Evolutionary conservation across 257 asterid genomes (phyloP).

Genomic region (Schizonepeta tenuifolia): DNA sequence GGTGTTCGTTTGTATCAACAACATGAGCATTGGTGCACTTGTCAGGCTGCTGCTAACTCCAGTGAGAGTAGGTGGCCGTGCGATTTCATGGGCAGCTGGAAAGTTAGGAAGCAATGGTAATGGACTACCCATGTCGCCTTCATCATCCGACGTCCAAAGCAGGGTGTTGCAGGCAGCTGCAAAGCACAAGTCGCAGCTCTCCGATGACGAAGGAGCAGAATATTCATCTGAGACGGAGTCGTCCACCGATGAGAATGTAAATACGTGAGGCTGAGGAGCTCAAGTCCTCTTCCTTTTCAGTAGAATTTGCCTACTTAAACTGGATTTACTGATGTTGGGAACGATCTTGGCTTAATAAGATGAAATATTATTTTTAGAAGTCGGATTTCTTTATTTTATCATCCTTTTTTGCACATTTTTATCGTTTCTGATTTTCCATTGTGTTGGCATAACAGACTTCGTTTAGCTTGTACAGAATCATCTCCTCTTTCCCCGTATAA

Average conservation of each 20-base stretch:
- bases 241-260: neutral
- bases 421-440: neutral
- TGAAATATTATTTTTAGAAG: neutral
- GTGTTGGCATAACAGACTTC: no score
- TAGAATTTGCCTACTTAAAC: neutral
- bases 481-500: no score
- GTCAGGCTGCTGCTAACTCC: slow-evolving; percentile 68
- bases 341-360: neutral
- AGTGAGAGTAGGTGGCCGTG: slow-evolving; percentile 66
- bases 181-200: slow-evolving; percentile 79
- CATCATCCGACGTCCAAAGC: slow-evolving; percentile 78
- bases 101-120: slow-evolving; percentile 63
- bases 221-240: slow-evolving; percentile 23
- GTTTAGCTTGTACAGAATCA: no score
- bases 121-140: slow-evolving; percentile 85
- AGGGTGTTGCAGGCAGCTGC: slow-evolving; percentile 98
- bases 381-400: neutral
- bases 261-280: neutral
- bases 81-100: slow-evolving; percentile 78
- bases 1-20: neutral
- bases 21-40: neutral
- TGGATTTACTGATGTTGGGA: neutral
- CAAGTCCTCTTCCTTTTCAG: neutral
- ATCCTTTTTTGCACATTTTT: neutral
- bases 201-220: slow-evolving; percentile 54